Evolutionary conservation across 2,329 filamentous ascomycete genomes (phyloP), one percentile per base, ranked within the genome.

Genomic region (Alternaria burnsii): DNA sequence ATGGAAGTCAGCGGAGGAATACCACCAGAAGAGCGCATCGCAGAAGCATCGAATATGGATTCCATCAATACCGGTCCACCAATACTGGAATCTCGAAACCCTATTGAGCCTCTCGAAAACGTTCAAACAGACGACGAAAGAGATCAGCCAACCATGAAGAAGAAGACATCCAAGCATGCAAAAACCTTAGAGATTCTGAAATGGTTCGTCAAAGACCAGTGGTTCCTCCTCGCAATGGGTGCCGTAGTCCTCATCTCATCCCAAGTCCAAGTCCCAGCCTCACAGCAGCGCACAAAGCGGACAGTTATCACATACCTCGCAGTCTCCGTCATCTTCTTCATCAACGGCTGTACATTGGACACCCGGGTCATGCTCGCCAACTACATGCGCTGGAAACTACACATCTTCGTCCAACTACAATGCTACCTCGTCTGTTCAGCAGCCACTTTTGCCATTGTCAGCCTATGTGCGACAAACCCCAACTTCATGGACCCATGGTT

Each of bases 291-390:
- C 4, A 77, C 78, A 47, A 86, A 85, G 69, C 76, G 82, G 48
- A 82, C 78, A 14, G 76, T 82, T 9, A 78, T 91, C 55, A 82
- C 91, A 30, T 92, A 92, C 73, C 88, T 89, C 32, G 87, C 85
- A 20, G 88, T 92, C 30, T 87, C 84, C 18, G 78, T 91, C 69
- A 90, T 92, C 68, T 92, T 92, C 75, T 81, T 92, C 58, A 83
- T 91, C 66, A 91, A 89, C 56, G 90, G 90, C 4, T 83, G 91
- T 68, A 90, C 90, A 52, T 85, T 92, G 18, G 84, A 88, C 8
- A 87, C 86, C 0, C 81, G 83, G 34, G 87, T 91, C 67, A 80
- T 92, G 10, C 77, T 85, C 43, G 78, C 82, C 52, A 90, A 91
- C 68, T 82, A 87, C 59, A 82, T 83, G 56, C 89, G 90, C 59